Evolutionary conservation across 108 stramenopile species (phyloP).

Genomic region (Nitzschia sp.): DNA sequence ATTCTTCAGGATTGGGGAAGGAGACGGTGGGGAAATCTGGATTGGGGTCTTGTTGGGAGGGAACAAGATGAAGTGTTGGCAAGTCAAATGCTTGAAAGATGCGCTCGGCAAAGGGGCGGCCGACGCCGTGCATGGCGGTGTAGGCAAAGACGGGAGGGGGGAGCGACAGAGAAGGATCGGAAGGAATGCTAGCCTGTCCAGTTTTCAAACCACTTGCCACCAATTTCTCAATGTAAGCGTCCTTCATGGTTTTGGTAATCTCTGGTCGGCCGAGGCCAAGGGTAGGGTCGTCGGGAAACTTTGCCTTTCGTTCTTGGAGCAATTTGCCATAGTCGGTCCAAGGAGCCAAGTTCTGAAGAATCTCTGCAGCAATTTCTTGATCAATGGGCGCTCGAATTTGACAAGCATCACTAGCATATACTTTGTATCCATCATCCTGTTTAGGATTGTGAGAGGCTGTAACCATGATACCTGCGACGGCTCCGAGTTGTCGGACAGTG

Average conservation of each 20-base stretch:
- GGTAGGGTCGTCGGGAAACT: constrained; percentile 45
- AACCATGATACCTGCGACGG: constrained; percentile 93
- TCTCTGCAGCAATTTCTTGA: constrained; percentile 77
- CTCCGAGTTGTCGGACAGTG: constrained; percentile 32
- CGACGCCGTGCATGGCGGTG: constrained; percentile 98
- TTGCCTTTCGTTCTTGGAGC: constrained; percentile 26
- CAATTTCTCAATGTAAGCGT: constrained; percentile 68
- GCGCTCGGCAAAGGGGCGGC: constrained; percentile 61
- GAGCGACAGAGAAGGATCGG: neutral
- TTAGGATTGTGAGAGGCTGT: constrained; percentile 99
- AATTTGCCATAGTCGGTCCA: constrained; percentile 79
- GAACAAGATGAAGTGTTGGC: constrained; percentile 71
- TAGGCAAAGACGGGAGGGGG: constrained; percentile 62
- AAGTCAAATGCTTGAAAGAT: constrained; percentile 77
- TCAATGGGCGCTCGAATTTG: constrained; percentile 95
- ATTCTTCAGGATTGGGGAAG: constrained; percentile 97
- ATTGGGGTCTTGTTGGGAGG: constrained; percentile 85
- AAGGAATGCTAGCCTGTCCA: constrained; percentile 11
- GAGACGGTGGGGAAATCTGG: constrained; percentile 91
- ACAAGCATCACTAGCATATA: constrained; percentile 93
- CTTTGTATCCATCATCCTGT: constrained; percentile 94
- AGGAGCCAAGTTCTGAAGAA: constrained; percentile 79
- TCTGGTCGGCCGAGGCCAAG: constrained; percentile 40
- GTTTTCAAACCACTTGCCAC: constrained; percentile 59
- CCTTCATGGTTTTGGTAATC: constrained; percentile 32